These are phyloP conservation scores for Penicillium sp. DNA, from an alignment of 2,329 filamentous ascomycete genomes.

Conservation along the genomic window DNA sequence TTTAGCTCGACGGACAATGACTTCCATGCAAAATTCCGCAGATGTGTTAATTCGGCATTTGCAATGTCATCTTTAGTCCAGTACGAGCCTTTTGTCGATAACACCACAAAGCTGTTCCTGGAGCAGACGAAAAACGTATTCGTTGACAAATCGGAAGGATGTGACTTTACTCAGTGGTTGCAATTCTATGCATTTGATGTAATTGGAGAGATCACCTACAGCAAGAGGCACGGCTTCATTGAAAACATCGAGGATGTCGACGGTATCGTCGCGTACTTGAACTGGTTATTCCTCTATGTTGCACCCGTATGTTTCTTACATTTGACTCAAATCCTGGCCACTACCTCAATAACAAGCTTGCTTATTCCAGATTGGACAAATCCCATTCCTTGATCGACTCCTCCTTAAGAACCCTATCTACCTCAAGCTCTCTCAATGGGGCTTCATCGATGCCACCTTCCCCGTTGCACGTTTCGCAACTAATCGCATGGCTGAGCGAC, in stretches of 20 bases:
- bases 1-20: constrained; percentile 50
- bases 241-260: constrained; percentile 72
- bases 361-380: constrained; percentile 56
- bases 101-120: constrained; percentile 67
- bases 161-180: constrained; percentile 52
- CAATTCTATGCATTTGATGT: constrained; percentile 81
- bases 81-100: constrained; percentile 76
- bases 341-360: constrained; percentile 7
- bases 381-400: constrained; percentile 64
- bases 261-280: constrained; percentile 63
- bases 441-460: constrained; percentile 21
- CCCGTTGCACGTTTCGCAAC: constrained; percentile 22
- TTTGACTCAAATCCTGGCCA: neutral
- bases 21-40: constrained; percentile 69
- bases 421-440: constrained; percentile 22
- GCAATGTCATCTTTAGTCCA: constrained; percentile 71
- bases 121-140: constrained; percentile 56
- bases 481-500: constrained; percentile 21
- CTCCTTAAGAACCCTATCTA: constrained; percentile 68
- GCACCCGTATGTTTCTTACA: constrained; percentile 9
- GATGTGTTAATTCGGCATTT: constrained; percentile 71
- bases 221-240: constrained; percentile 70
- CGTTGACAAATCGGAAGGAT: constrained; percentile 26
- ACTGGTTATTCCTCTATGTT: constrained; percentile 9
- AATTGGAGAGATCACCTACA: constrained; percentile 74